These are phyloP conservation scores for Carnegiea gigantea DNA, from an alignment of 179 eudicot genomes.

Conservation along the genomic window DNA sequence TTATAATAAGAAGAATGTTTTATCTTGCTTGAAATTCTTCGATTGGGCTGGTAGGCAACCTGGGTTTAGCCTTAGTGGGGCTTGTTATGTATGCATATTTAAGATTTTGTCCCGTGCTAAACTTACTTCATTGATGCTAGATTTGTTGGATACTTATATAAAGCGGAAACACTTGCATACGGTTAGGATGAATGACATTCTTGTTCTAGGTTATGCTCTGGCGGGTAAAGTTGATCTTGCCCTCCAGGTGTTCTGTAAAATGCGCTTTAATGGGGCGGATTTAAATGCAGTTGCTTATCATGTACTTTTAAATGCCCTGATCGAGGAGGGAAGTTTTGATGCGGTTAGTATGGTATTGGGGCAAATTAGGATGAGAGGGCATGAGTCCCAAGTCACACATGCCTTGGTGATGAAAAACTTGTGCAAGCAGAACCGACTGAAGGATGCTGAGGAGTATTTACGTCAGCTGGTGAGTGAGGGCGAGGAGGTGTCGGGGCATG, in stretches of 20 bases:
- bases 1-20: slow-evolving; percentile 45
- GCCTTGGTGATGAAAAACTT: slow-evolving; percentile 52
- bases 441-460: slow-evolving; percentile 56
- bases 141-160: slow-evolving; percentile 42
- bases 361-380: slow-evolving; percentile 58
- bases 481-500: slow-evolving; percentile 26
- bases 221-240: slow-evolving; percentile 73
- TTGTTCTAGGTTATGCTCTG: slow-evolving; percentile 82
- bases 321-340: slow-evolving; percentile 56
- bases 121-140: slow-evolving; percentile 47
- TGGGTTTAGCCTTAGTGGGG: slow-evolving; percentile 54
- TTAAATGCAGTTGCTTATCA: slow-evolving; percentile 55
- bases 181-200: slow-evolving; percentile 41
- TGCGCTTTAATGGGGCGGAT: slow-evolving; percentile 76
- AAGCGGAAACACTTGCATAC: slow-evolving; percentile 29
- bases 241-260: slow-evolving; percentile 63
- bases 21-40: slow-evolving; percentile 71
- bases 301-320: slow-evolving; percentile 63
- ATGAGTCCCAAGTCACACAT: slow-evolving; percentile 41
- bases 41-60: slow-evolving; percentile 87
- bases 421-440: slow-evolving; percentile 56
- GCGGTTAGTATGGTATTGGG: slow-evolving; percentile 44
- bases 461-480: slow-evolving; percentile 29
- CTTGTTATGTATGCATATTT: slow-evolving; percentile 58
- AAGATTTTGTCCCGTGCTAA: slow-evolving; percentile 56